Conservation (phyloP, 805 yeast species). For the Schwanniomyces polymorphus region DNA sequence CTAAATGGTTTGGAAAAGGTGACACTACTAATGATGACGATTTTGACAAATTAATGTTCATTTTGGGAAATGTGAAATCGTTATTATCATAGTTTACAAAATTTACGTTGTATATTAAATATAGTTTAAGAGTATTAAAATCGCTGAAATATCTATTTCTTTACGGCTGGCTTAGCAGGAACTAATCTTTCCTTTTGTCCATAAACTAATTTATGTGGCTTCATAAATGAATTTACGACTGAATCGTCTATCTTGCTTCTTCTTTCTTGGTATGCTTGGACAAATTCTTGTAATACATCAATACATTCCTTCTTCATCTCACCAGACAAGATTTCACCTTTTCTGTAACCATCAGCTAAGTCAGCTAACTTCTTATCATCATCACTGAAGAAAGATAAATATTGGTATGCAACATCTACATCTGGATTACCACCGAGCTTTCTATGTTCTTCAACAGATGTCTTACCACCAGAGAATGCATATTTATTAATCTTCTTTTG, state of each 20-base stretch:
- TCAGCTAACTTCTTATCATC: slow-evolving; percentile 78
- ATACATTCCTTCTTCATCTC: slow-evolving; percentile 90
- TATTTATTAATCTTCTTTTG: slow-evolving; percentile 93
- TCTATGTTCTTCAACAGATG: slow-evolving; percentile 87
- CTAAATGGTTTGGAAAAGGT: slow-evolving; percentile 46
- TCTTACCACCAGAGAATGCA: slow-evolving; percentile 94
- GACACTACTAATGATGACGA: slow-evolving; percentile 30
- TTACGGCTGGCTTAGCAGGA: slow-evolving; percentile 54
- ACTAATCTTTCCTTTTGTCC: slow-evolving; percentile 76
- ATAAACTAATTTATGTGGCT: slow-evolving; percentile 75
- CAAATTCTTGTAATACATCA: slow-evolving; percentile 75
- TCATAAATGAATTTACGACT: slow-evolving; percentile 69
- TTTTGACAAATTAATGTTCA: slow-evolving; percentile 46
- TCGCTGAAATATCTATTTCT: slow-evolving; percentile 26
- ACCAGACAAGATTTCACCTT: slow-evolving; percentile 85
- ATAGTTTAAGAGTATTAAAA: neutral
- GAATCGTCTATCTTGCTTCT: slow-evolving; percentile 67
- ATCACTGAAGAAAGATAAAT: slow-evolving; percentile 82
- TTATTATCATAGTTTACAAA: slow-evolving; percentile 5
- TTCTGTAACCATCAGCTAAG: slow-evolving; percentile 63
- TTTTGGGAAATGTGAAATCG: slow-evolving; percentile 31
- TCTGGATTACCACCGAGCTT: slow-evolving; percentile 90
- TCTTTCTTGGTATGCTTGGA: slow-evolving; percentile 76
- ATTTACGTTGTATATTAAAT: slow-evolving; percentile 1
- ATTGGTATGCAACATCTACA: slow-evolving; percentile 93